phyloP scores from a whole-genome alignment of 1,284 basidiomycete species.

The Trichosporon sp. region DNA sequence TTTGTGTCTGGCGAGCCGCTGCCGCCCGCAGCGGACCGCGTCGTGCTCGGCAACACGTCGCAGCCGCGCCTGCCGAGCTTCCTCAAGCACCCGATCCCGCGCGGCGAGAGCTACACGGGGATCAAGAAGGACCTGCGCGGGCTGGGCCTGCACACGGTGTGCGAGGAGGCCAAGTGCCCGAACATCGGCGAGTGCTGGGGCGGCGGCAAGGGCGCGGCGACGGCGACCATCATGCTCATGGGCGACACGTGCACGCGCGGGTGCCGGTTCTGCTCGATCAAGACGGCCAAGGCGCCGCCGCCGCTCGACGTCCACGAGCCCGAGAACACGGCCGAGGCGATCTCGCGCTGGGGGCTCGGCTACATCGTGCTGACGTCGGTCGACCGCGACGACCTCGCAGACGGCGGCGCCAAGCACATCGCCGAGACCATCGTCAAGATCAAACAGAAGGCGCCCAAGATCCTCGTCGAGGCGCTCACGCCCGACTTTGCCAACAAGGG shows the following conservation, averaged over 20 bases:
- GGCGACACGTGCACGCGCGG: slow-evolving; percentile 99
- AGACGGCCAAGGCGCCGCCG: slow-evolving; percentile 82
- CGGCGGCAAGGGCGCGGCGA: slow-evolving; percentile 79
- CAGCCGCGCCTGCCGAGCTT: slow-evolving; percentile 85
- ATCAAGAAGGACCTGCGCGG: slow-evolving; percentile 96
- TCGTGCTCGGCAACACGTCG: slow-evolving; percentile 72
- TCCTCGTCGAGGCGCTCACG: slow-evolving; percentile 93
- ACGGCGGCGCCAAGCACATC: slow-evolving; percentile 91
- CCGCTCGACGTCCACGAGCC: slow-evolving; percentile 95
- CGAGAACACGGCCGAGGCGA: slow-evolving; percentile 96
- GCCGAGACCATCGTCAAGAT: slow-evolving; percentile 91
- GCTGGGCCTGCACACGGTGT: slow-evolving; percentile 88
- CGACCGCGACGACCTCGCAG: slow-evolving; percentile 89
- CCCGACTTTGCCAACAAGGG: slow-evolving; percentile 85
- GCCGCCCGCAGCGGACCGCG: slow-evolving; percentile 53
- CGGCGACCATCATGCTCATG: slow-evolving; percentile 99
- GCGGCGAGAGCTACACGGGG: slow-evolving; percentile 77
- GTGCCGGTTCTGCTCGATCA: slow-evolving; percentile 96
- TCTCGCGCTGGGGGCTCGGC: slow-evolving; percentile 94
- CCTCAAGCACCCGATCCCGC: slow-evolving; percentile 90
- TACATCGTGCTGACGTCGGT: slow-evolving; percentile 98
- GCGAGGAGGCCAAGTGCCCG: slow-evolving; percentile 97
- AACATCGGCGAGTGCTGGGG: slow-evolving; percentile 99
- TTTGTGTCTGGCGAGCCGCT: slow-evolving; percentile 64
- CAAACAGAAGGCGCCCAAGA: slow-evolving; percentile 92